Evolutionary conservation across 2,329 filamentous ascomycete species (phyloP).

Genomic region (Teratosphaeria nubilosa): DNA sequence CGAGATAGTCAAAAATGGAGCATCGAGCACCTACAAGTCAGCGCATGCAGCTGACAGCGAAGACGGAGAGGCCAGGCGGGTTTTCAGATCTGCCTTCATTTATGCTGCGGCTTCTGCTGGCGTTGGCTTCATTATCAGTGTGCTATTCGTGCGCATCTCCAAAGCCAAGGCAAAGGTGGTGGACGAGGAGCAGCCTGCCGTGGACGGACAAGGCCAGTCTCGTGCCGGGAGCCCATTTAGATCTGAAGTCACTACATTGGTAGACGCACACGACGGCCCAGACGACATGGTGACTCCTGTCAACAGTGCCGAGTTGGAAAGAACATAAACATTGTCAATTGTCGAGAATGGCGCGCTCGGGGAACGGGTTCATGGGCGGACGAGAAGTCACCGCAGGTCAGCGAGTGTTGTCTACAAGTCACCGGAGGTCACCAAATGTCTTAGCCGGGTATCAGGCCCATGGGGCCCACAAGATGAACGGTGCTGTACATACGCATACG

Average conservation of each 20-base stretch:
- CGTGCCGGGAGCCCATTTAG: neutral
- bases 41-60: neutral
- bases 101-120: slow-evolving; percentile 23
- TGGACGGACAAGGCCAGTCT: neutral
- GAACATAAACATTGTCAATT: neutral
- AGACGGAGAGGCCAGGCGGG: slow-evolving; percentile 6
- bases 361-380: neutral
- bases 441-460: neutral
- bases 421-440: neutral
- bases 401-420: neutral
- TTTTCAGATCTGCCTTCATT: slow-evolving; percentile 20
- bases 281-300: slow-evolving; percentile 1
- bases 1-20: slow-evolving; percentile 20
- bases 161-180: slow-evolving; percentile 10
- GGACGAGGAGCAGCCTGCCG: slow-evolving; percentile 12
- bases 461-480: neutral
- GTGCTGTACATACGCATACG: slow-evolving; percentile 1
- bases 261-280: neutral
- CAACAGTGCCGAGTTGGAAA: slow-evolving; percentile 5
- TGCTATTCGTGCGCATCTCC: slow-evolving; percentile 21
- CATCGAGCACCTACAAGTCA: neutral
- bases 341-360: no score
- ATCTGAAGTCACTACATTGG: neutral
- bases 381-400: neutral
- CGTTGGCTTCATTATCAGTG: slow-evolving; percentile 17